Evolutionary conservation across 805 yeast species (phyloP).

Genomic region (Peterozyma toletana): DNA sequence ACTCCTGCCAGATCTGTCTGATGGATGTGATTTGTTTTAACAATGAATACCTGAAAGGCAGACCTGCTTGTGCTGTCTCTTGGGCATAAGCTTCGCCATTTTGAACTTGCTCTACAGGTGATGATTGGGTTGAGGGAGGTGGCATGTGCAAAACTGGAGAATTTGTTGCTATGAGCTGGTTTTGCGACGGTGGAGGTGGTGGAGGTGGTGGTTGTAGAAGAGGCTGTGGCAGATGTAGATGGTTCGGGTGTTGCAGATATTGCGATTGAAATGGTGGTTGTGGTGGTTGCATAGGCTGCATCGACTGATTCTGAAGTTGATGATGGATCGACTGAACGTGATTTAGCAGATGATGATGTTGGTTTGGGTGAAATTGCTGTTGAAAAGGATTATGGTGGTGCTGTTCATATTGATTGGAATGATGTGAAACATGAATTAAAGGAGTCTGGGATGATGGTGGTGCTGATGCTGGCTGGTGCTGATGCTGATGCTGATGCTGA

Average conservation of each 20-base stretch:
- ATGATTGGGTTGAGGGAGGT: background rate
- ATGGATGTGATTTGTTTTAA: constrained; percentile 25
- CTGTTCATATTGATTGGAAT: too few relatives aligned
- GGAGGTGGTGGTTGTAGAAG: background rate
- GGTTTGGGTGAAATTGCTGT: too few relatives aligned
- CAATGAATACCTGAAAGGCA: constrained; percentile 4
- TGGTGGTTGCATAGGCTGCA: background rate
- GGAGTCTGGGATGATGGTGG: background rate
- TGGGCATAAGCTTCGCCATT: background rate
- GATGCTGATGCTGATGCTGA: background rate
- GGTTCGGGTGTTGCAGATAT: too few relatives aligned
- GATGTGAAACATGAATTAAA: too few relatives aligned
- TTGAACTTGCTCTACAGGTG: background rate
- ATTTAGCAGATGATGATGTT: too few relatives aligned
- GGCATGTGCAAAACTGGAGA: constrained; percentile 32
- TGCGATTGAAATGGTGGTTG: background rate
- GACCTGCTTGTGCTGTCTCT: background rate
- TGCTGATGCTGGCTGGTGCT: background rate
- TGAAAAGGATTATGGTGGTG: too few relatives aligned
- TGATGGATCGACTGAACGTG: too few relatives aligned
- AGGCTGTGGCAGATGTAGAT: background rate
- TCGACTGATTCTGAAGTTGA: too few relatives aligned
- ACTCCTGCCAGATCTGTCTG: constrained; percentile 50
- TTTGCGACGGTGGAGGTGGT: constrained; percentile 10
- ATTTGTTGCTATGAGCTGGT: constrained; percentile 21